These are phyloP conservation scores for Onygena corvina DNA, from an alignment of 2,329 filamentous ascomycete species.

Conservation along the genomic window DNA sequence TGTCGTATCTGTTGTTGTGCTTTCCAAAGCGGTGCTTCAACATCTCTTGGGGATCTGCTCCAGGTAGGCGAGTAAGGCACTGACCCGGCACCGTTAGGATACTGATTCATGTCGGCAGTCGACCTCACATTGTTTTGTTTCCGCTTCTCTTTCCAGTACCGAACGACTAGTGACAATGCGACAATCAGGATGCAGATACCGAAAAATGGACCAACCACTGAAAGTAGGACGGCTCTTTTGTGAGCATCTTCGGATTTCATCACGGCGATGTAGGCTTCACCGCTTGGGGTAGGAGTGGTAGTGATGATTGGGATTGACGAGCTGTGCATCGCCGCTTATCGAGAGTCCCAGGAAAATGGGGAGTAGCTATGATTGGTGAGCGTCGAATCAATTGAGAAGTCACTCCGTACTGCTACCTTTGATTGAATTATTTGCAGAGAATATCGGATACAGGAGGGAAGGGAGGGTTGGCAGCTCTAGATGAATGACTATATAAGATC, in stretches of 20 bases:
- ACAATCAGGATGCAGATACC: neutral
- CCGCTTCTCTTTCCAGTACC: constrained; percentile 1
- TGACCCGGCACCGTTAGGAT: neutral
- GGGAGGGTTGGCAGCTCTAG: too few species aligned
- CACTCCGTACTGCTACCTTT: too few species aligned
- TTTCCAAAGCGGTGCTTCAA: neutral
- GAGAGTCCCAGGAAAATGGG: neutral
- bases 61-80: neutral
- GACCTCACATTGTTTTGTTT: neutral
- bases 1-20: neutral
- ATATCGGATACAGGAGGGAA: too few species aligned
- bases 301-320: neutral
- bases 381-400: neutral
- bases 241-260: neutral
- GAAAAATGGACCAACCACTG: neutral
- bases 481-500: constrained; percentile 1
- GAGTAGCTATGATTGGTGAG: neutral
- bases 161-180: neutral
- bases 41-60: neutral
- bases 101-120: neutral
- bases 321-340: neutral
- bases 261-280: neutral
- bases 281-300: neutral
- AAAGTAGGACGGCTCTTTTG: neutral
- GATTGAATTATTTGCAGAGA: too few species aligned